Percentiles rank a stretch among this genome's conserved stretches.
phyloP scores from a whole-genome alignment of 2,329 filamentous ascomycete genomes.

The Alternaria triticina region DNA sequence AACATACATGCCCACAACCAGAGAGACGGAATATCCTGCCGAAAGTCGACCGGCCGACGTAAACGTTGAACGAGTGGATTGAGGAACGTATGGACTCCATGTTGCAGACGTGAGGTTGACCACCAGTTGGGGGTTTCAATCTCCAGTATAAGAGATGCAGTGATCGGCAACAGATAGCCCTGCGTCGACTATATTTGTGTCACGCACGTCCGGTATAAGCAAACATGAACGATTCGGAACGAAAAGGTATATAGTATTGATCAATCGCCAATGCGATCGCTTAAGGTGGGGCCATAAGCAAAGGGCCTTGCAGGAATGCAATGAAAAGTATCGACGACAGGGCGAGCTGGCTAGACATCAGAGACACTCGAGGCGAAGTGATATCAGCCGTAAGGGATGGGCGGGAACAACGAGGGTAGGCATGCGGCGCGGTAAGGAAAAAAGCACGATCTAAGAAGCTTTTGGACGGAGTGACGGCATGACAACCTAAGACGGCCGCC shows the following conservation, averaged over 20 bases:
- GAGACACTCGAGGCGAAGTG: conserved; percentile 1
- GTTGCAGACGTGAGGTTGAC: neutral
- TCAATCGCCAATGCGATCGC: neutral
- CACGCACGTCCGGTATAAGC: conserved; percentile 13
- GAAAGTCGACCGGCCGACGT: conserved; percentile 43
- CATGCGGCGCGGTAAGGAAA: neutral
- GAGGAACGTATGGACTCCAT: conserved; percentile 33
- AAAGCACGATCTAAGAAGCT: conserved; percentile 1
- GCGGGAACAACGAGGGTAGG: conserved; percentile 7
- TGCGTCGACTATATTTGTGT: conserved; percentile 13
- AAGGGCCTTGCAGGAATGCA: conserved; percentile 2
- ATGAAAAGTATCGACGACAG: conserved; percentile 1
- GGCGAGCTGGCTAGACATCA: conserved; percentile 4
- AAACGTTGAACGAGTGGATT: conserved; percentile 30
- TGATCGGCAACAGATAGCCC: neutral
- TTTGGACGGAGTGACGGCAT: conserved; percentile 27
- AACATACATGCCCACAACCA: conserved; percentile 78
- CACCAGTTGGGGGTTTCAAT: conserved; percentile 5
- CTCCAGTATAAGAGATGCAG: conserved; percentile 2
- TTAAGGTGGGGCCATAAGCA: conserved; percentile 18
- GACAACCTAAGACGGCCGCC: conserved; percentile 14
- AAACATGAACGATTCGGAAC: conserved; percentile 17
- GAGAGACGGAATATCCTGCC: conserved; percentile 72
- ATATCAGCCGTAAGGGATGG: neutral
- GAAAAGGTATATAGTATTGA: conserved; percentile 8